Evolutionary conservation across 2,329 filamentous ascomycete genomes (phyloP).

Genomic region (Cercospora sp.): DNA sequence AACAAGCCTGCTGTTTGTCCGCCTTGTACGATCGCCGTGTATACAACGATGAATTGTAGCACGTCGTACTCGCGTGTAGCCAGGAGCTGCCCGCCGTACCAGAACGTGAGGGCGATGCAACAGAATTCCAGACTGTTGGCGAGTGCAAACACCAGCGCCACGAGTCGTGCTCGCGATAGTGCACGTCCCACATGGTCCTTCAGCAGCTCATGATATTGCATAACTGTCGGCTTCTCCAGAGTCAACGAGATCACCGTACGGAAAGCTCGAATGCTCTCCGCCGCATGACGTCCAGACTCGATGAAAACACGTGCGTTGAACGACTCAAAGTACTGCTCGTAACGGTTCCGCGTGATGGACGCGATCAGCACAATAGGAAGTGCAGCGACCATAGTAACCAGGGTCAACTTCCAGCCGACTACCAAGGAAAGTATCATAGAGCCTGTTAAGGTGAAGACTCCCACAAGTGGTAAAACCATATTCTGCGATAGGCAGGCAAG

Average conservation of each 20-base stretch:
- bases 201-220: neutral
- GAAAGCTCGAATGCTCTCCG: neutral
- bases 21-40: slow-evolving; percentile 69
- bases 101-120: slow-evolving; percentile 72
- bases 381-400: slow-evolving; percentile 66
- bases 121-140: slow-evolving; percentile 59
- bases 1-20: slow-evolving; percentile 72
- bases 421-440: slow-evolving; percentile 1
- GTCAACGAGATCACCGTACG: neutral
- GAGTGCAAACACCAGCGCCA: slow-evolving; percentile 17
- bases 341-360: neutral
- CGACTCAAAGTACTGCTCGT: neutral
- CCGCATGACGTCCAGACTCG: neutral
- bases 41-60: slow-evolving; percentile 70
- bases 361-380: slow-evolving; percentile 57
- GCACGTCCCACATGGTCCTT: neutral
- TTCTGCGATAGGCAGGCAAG: neutral
- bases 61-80: slow-evolving; percentile 64
- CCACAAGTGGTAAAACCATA: neutral
- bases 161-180: neutral
- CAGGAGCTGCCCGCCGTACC: slow-evolving; percentile 74
- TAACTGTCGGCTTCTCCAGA: neutral
- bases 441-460: neutral
- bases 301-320: neutral
- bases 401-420: slow-evolving; percentile 72